phyloP scores from a whole-genome alignment of 140 eudicot species.

The Stevia rebaudiana region DNA sequence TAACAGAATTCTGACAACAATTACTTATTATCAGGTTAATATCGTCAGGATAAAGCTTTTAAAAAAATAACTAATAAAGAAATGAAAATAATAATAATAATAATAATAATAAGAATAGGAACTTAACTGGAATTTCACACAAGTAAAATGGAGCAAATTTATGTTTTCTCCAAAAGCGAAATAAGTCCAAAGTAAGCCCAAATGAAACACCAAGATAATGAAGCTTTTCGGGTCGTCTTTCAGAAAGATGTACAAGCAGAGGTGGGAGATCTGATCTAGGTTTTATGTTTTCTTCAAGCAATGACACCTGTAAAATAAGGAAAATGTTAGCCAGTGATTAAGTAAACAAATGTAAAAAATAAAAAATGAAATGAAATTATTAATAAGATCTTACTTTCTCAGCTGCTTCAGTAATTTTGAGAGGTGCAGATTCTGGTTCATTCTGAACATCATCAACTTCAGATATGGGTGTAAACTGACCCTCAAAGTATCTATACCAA shows the following conservation, averaged over 20 bases:
- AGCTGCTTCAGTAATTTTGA: slow-evolving; percentile 61
- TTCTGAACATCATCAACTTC: slow-evolving; percentile 61
- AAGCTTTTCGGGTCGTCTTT: slow-evolving; percentile 78
- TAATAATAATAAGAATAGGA: not conserved
- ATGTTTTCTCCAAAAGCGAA: slow-evolving; percentile 89
- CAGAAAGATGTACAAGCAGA: slow-evolving; percentile 75
- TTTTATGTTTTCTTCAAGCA: slow-evolving; percentile 80
- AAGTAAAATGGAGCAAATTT: slow-evolving; percentile 85
- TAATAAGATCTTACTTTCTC: slow-evolving; percentile 45
- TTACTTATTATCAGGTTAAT: not conserved
- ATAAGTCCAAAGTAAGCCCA: slow-evolving; percentile 83
- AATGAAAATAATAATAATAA: not conserved
- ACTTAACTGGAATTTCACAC: slow-evolving; percentile 72
- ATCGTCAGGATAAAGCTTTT: slow-evolving; percentile 9
- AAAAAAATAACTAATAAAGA: not conserved
- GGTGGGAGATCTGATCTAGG: slow-evolving; percentile 89
- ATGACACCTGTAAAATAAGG: slow-evolving; percentile 53
- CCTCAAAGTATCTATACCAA: slow-evolving; percentile 80
- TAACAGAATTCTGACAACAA: slow-evolving; percentile 55
- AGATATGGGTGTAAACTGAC: slow-evolving; percentile 69
- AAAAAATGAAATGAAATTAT: too few species aligned
- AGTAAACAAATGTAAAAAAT: not conserved
- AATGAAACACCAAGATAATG: slow-evolving; percentile 93
- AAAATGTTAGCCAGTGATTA: not conserved
- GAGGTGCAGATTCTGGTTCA: slow-evolving; percentile 39